Evolutionary conservation across 805 yeast species (phyloP).

Genomic region (Schizosaccharomyces japonicus): DNA sequence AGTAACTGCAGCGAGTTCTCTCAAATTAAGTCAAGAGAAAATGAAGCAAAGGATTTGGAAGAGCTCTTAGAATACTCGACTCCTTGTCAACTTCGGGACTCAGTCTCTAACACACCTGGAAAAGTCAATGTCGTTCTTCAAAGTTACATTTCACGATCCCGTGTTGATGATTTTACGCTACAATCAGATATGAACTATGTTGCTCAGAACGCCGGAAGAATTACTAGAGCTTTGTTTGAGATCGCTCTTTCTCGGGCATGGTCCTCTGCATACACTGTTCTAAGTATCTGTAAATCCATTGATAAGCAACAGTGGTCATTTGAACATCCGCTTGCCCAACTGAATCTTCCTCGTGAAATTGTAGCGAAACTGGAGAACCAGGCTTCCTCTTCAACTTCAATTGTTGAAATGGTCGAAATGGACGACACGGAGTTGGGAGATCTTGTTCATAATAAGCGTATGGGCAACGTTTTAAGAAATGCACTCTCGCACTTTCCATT

Average conservation of each 20-base stretch:
- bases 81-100: constrained; percentile 67
- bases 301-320: constrained; percentile 70
- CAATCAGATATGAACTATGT: constrained; percentile 75
- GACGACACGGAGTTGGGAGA: constrained; percentile 63
- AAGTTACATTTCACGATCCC: constrained; percentile 58
- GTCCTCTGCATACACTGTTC: constrained; percentile 49
- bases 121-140: constrained; percentile 75
- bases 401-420: constrained; percentile 54
- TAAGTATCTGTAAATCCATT: constrained; percentile 65
- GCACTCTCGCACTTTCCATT: constrained; percentile 52
- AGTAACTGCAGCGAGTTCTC: constrained; percentile 89
- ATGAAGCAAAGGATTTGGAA: constrained; percentile 55
- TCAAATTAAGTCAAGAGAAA: constrained; percentile 66
- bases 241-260: constrained; percentile 75
- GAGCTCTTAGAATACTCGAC: constrained; percentile 24
- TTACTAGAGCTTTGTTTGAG: constrained; percentile 69
- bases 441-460: constrained; percentile 53
- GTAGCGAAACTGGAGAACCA: constrained; percentile 36
- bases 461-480: constrained; percentile 41
- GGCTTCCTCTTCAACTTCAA: constrained; percentile 22
- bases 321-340: constrained; percentile 74
- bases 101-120: constrained; percentile 49
- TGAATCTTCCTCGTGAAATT: constrained; percentile 40
- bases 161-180: constrained; percentile 54
- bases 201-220: constrained; percentile 86